Percentiles rank a stretch among this genome's conserved stretches.
These are phyloP conservation scores for Magnaporthales sp. DNA, from an alignment of 2,329 filamentous ascomycete species.

Conservation along the genomic window DNA sequence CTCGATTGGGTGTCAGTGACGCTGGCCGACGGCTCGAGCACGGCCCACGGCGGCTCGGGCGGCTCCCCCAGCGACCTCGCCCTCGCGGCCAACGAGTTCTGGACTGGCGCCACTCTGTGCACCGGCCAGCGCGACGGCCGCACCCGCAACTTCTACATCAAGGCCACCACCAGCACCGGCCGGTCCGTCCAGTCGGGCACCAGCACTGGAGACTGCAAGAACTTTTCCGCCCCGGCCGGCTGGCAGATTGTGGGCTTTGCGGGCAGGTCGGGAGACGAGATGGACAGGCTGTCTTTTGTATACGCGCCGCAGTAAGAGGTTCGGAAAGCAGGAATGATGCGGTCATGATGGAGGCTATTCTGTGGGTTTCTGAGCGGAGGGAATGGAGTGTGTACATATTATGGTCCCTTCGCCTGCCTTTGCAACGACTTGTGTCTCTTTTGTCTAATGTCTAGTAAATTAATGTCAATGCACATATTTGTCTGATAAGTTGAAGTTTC, in stretches of 20 bases:
- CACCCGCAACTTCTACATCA: slow-evolving; percentile 47
- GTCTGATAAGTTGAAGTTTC: background rate
- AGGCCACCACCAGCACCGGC: slow-evolving; percentile 41
- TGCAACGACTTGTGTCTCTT: background rate
- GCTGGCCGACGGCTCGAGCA: slow-evolving; percentile 35
- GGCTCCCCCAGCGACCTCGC: slow-evolving; percentile 32
- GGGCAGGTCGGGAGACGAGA: slow-evolving; percentile 42
- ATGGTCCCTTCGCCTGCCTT: background rate
- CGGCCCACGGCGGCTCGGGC: slow-evolving; percentile 45
- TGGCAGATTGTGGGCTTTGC: slow-evolving; percentile 45
- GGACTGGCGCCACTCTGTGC: slow-evolving; percentile 40
- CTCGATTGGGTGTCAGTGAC: slow-evolving; percentile 41
- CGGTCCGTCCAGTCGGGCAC: slow-evolving; percentile 34
- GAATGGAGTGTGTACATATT: background rate
- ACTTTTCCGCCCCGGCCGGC: slow-evolving; percentile 34
- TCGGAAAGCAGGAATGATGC: background rate
- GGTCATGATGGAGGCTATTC: background rate
- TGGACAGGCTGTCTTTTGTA: slow-evolving; percentile 44
- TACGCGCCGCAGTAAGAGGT: slow-evolving; percentile 31
- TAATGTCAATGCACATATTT: background rate
- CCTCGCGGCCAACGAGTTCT: slow-evolving; percentile 37
- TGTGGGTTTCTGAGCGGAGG: background rate
- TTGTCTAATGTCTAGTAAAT: background rate
- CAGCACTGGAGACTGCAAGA: slow-evolving; percentile 35
- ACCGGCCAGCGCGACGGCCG: slow-evolving; percentile 32